Evolutionary conservation across 78 protist species (phyloP).

Genomic region (Dictyostelium brefeldianum): DNA sequence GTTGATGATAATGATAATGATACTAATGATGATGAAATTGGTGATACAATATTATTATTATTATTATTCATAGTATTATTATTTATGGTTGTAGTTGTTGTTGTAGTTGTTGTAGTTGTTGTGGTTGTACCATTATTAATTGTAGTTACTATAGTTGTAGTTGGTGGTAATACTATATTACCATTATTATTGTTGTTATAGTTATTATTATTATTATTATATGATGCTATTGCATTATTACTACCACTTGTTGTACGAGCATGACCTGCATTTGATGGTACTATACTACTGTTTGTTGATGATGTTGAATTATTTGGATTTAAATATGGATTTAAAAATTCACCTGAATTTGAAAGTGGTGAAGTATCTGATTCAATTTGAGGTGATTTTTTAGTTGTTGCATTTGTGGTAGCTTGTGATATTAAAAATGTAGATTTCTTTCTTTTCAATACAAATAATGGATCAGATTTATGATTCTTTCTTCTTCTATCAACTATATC

Average conservation of each 20-base stretch:
- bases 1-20: conserved; percentile 25
- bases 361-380: conserved; percentile 28
- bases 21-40: conserved; percentile 12
- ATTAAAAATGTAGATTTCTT: conserved; percentile 45
- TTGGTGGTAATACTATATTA: neutral
- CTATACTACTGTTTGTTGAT: conserved; percentile 5
- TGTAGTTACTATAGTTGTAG: too few species aligned
- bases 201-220: neutral
- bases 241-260: neutral
- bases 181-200: neutral
- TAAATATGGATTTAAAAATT: conserved; percentile 34
- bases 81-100: neutral
- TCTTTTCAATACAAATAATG: conserved; percentile 59
- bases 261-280: conserved; percentile 5
- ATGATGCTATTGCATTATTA: neutral
- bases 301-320: neutral
- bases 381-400: conserved; percentile 14
- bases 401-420: neutral
- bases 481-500: conserved; percentile 74
- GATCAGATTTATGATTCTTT: conserved; percentile 54
- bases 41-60: neutral
- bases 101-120: neutral
- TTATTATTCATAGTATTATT: neutral
- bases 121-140: neutral
- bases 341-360: conserved; percentile 66